Evolutionary conservation across 768 basidiomycete species (phyloP).

Genomic region (Rossbeevera mucosa): DNA sequence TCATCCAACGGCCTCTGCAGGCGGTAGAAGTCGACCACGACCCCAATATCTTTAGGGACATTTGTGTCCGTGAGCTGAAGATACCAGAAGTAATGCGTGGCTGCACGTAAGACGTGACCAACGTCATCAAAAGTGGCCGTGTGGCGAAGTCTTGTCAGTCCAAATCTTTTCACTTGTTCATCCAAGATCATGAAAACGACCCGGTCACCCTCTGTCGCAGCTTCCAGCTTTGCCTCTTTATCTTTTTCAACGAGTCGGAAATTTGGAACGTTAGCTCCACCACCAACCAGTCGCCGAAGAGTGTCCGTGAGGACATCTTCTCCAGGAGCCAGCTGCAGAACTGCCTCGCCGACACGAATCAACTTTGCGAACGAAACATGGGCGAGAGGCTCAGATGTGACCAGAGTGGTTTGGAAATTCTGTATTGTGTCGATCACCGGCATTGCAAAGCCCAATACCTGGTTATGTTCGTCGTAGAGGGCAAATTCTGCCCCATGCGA

Average conservation of each 20-base stretch:
- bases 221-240: slow-evolving; percentile 1
- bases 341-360: background rate
- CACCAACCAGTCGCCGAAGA: background rate
- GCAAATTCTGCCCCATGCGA: slow-evolving; percentile 12
- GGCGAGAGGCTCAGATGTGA: background rate
- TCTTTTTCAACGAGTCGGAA: background rate
- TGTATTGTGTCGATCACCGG: background rate
- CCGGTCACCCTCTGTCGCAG: background rate
- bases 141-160: background rate
- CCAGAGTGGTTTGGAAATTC: slow-evolving; percentile 12
- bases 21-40: background rate
- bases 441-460: background rate
- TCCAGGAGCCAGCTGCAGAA: background rate
- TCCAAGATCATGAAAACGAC: slow-evolving; percentile 1
- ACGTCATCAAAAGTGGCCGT: background rate
- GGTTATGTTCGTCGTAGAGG: slow-evolving; percentile 11
- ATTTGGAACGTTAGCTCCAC: background rate
- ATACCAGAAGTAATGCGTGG: background rate
- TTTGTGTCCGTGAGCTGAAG: background rate
- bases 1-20: background rate
- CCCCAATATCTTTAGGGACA: background rate
- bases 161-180: background rate
- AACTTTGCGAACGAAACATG: slow-evolving; percentile 2
- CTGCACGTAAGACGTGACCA: background rate
- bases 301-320: background rate